Conservation (phyloP, 208 protist genomes). For the Herpetomonas samuelpessoai region DNA sequence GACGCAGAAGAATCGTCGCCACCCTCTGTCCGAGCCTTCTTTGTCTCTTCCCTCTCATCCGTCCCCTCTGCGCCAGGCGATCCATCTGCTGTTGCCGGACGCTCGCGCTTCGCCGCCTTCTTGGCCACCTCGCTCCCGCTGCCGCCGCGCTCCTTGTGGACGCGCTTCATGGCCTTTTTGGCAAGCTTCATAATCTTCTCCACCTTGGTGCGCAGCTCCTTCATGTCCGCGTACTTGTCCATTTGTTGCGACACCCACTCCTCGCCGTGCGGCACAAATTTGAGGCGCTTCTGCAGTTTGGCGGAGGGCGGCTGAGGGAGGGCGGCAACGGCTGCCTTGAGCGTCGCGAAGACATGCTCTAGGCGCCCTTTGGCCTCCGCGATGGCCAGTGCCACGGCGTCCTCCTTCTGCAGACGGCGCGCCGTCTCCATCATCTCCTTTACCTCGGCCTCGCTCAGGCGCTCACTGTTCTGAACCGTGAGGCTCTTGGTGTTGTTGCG, state of each 20-base stretch:
- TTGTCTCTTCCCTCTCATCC: neutral
- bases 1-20: neutral
- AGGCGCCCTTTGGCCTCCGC: conserved; percentile 27
- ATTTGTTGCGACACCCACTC: conserved; percentile 57
- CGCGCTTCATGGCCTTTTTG: conserved; percentile 21
- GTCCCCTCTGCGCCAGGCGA: too few relatives aligned
- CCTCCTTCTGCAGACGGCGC: conserved; percentile 33
- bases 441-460: conserved; percentile 64
- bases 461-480: conserved; percentile 86
- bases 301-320: conserved; percentile 31
- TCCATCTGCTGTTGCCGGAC: too few relatives aligned
- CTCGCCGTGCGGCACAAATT: conserved; percentile 48
- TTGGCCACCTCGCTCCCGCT: neutral
- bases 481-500: conserved; percentile 92
- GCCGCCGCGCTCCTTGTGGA: conserved; percentile 8
- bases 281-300: conserved; percentile 55
- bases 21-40: neutral
- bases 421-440: conserved; percentile 55
- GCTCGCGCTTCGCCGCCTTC: neutral
- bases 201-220: conserved; percentile 44
- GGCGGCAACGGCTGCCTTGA: conserved; percentile 32
- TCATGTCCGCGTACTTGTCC: conserved; percentile 36
- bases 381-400: conserved; percentile 27
- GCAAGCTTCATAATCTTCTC: conserved; percentile 44
- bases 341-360: conserved; percentile 23